Evolutionary conservation across 176 grass and related monocot genomes (phyloP), one percentile per base, ranked within the genome.

Genomic region (Lolium rigidum): DNA sequence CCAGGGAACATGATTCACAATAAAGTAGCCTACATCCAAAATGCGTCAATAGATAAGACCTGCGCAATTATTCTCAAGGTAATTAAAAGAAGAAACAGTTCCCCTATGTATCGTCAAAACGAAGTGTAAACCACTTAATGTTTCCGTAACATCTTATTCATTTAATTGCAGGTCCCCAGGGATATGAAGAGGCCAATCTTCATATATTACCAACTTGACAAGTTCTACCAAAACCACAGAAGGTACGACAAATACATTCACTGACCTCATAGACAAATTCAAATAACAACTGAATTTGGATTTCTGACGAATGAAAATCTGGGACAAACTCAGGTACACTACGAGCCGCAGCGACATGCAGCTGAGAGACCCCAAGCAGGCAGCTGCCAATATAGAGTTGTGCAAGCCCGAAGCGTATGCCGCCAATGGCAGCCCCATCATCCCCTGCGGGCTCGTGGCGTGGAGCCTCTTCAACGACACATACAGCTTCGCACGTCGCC

Each of bases 191-290:
- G 70, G 13, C 93, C 93, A 50, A 87, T 95, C 58, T 92, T 89
- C 79, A 65, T 95, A 16, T 95, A 95, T 38, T 95, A 95, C 81
- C 90, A 95, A 28, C 88, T 95, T 10, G 83, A 95, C 11, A 88
- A 90, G 47, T 95, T 92, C 63, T 95, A 92, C 76, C 93, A 95
- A 76, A 95, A 95, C 71, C 93, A 95, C 48, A 87, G 93, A 74
- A 95, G 93, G 93, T 95, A 58, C 31, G 2, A 1, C 31, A 35
- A n/a, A n/a, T n/a, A n/a, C n/a, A 35, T 35, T 35, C 31, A 35
- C 31, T 35, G 31, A 35, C 3, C 31, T 35, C 31, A 35, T 2
- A 1, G 31, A 35, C 31, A 35, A 35, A 35, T 35, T 1, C 31
- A 3, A 35, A 35, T 35, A 35, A 35, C 31, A 2, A 35, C 2